Evolutionary conservation across 352 stramenopile species (phyloP), one percentile per base, ranked within the genome.

Genomic region (Pythium graminicola): DNA sequence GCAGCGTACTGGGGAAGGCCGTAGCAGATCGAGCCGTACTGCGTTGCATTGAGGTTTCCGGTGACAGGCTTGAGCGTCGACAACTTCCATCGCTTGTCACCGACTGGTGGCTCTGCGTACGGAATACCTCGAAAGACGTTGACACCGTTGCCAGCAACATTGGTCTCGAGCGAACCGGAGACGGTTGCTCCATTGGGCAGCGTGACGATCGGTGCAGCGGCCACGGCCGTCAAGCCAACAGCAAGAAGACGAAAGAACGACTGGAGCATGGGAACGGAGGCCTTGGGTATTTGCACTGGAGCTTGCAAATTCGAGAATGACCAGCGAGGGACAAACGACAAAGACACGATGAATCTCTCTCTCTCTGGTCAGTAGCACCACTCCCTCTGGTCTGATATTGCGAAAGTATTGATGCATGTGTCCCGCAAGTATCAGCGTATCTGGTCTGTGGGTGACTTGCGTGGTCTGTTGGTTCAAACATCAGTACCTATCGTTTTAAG

Each of bases 51-150:
- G 0, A 60, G 1, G 22, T 48, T 36, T 6, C 7, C n/a, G 2
- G 9, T 53, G 20, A 56, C 4, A 10, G 31, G 52, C 33, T 60
- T 60, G n/a, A 60, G 33, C 35, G 28, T 51, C 3, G 42, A 31
- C 35, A 28, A 43, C 35, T 53, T 46, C 42, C 42, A 60, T 16
- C 52, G 52, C 14, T 41, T 26, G 10, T 51, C 39, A 3, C 50
- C 40, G 3, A 43, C n/a, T 2, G 48, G 35, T 9, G 48, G 24
- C n/a, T 48, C 50, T 1, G 50, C 38, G 29, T 52, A 52, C 28
- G 47, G 47, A n/a, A 54, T 54, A 7, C 29, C 17, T 31, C 38
- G 36, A 32, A 38, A 50, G 40, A 22, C 39, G n/a, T 45, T n/a
- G n/a, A 19, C 33, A n/a, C 20, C 8, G 33, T 41, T 19, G 9